phyloP scores from a whole-genome alignment of 306 rosid genomes.

The Gleditsia sinensis region DNA sequence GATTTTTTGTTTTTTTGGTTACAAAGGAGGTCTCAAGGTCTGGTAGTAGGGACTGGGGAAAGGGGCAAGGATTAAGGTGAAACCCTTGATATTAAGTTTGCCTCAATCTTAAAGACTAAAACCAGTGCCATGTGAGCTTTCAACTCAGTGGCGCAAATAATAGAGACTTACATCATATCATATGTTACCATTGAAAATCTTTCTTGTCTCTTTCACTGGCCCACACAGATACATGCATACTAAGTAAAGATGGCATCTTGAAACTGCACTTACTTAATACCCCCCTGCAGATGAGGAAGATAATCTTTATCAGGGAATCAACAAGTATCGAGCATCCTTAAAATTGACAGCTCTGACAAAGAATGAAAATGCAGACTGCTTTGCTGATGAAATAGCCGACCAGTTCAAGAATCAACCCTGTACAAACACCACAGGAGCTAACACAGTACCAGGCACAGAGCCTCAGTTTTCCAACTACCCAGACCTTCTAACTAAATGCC shows the following conservation, averaged over 20 bases:
- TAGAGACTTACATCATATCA: not conserved
- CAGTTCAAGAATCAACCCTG: slow-evolving; percentile 82
- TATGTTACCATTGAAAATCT: not conserved
- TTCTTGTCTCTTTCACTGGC: slow-evolving; percentile 32
- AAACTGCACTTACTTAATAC: slow-evolving; percentile 14
- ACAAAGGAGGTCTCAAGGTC: too few species aligned
- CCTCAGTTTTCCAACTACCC: slow-evolving; percentile 72
- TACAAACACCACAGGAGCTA: slow-evolving; percentile 88
- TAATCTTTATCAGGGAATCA: slow-evolving; percentile 69
- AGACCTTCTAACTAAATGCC: slow-evolving; percentile 63
- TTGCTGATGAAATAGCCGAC: slow-evolving; percentile 71
- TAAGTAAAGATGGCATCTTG: slow-evolving; percentile 25
- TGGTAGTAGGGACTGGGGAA: too few species aligned
- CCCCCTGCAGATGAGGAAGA: slow-evolving; percentile 66
- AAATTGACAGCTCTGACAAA: slow-evolving; percentile 61
- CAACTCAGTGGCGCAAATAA: too few species aligned
- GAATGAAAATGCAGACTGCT: slow-evolving; percentile 78
- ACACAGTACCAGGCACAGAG: slow-evolving; percentile 85
- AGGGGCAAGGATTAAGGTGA: too few species aligned
- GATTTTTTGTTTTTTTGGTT: too few species aligned
- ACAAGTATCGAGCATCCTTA: slow-evolving; percentile 59
- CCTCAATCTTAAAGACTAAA: too few species aligned
- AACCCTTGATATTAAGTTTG: too few species aligned
- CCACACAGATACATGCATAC: not conserved
- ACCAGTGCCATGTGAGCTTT: too few species aligned